Conservation (phyloP, 495 filamentous ascomycete species). For the Usnea hakonensis region DNA sequence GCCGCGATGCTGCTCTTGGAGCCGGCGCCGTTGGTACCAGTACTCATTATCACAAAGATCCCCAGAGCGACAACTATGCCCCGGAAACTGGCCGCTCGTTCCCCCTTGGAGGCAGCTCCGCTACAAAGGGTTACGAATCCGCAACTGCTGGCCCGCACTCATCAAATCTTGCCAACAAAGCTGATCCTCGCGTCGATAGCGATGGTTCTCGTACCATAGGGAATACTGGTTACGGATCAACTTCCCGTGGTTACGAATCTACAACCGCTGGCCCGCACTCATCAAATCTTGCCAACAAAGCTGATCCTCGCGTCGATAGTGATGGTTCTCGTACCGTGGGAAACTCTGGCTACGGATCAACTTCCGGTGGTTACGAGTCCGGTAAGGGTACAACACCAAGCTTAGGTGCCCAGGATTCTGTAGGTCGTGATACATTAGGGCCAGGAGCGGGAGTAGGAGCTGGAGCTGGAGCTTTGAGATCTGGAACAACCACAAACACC, state of each 20-base stretch:
- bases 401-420: background rate
- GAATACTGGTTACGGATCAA: background rate
- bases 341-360: background rate
- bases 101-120: constrained; percentile 19
- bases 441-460: constrained; percentile 4
- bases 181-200: constrained; percentile 46
- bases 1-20: constrained; percentile 18
- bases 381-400: constrained; percentile 5
- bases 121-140: constrained; percentile 27
- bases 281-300: constrained; percentile 38
- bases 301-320: constrained; percentile 46
- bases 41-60: constrained; percentile 4
- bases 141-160: constrained; percentile 31
- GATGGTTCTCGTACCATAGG: constrained; percentile 17
- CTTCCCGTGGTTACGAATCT: constrained; percentile 28
- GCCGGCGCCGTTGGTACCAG: constrained; percentile 12
- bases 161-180: constrained; percentile 38
- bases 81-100: constrained; percentile 25
- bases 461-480: constrained; percentile 9
- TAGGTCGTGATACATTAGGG: constrained; percentile 7
- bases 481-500: background rate
- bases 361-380: background rate
- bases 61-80: constrained; percentile 7
- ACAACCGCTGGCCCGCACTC: constrained; percentile 31
- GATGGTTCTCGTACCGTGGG: constrained; percentile 17